phyloP scores from a whole-genome alignment of 805 yeast genomes.

The Zygosaccharomyces pseudorouxii region DNA sequence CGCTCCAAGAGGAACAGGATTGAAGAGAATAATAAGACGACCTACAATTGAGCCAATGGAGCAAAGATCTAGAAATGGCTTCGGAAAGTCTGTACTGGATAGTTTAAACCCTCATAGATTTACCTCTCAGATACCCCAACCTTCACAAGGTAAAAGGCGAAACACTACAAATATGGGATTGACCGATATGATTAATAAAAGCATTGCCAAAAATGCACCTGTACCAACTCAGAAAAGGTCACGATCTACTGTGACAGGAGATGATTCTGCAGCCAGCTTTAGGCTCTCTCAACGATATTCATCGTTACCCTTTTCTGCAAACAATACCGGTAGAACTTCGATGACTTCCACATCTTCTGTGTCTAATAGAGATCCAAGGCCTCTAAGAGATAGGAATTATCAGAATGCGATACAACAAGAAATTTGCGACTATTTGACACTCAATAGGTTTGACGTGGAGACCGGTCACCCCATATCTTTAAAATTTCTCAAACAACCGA shows the following conservation, averaged over 20 bases:
- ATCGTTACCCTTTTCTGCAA: constrained; percentile 10
- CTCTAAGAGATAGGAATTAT: constrained; percentile 66
- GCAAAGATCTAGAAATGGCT: not conserved
- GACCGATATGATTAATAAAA: constrained; percentile 27
- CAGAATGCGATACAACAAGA: constrained; percentile 64
- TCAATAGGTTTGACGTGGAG: constrained; percentile 67
- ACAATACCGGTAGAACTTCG: constrained; percentile 5
- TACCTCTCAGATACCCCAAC: constrained; percentile 26
- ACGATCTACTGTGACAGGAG: constrained; percentile 21
- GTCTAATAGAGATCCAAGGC: constrained; percentile 58
- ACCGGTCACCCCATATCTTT: constrained; percentile 64
- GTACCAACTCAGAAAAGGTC: constrained; percentile 14
- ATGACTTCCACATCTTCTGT: constrained; percentile 2
- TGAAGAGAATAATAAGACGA: not conserved
- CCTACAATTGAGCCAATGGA: not conserved
- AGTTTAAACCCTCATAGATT: constrained; percentile 23
- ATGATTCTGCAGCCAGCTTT: constrained; percentile 11
- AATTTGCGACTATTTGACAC: constrained; percentile 56
- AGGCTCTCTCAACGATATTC: constrained; percentile 22
- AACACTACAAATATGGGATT: constrained; percentile 23
- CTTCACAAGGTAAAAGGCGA: constrained; percentile 19
- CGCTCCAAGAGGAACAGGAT: not conserved
- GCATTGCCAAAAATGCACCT: constrained; percentile 19
- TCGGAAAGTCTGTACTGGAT: constrained; percentile 15
- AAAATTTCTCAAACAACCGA: constrained; percentile 67